These are phyloP conservation scores for Trapa bicornis DNA, from an alignment of 345 rosid genomes.

Conservation along the genomic window DNA sequence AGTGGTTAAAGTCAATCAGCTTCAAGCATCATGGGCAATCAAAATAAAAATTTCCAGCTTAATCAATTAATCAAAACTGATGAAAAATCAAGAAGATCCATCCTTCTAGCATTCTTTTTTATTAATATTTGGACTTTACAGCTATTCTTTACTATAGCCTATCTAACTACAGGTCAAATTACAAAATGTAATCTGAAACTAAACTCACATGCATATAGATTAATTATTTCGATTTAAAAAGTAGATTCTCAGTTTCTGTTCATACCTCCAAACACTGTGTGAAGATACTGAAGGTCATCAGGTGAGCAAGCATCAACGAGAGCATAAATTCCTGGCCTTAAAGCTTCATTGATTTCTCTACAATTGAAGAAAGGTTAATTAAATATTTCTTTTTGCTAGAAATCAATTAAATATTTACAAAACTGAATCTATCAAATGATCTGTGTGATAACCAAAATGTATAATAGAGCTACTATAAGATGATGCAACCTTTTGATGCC, in stretches of 20 bases:
- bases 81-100: too few species aligned
- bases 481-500: conserved; percentile 61
- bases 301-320: conserved; percentile 72
- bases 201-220: neutral
- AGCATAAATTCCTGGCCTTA: conserved; percentile 83
- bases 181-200: too few species aligned
- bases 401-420: neutral
- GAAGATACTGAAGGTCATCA: conserved; percentile 40
- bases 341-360: conserved; percentile 89
- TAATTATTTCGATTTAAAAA: neutral
- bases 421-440: neutral
- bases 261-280: conserved; percentile 81
- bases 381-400: neutral
- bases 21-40: too few species aligned
- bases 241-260: neutral
- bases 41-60: too few species aligned
- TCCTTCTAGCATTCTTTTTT: too few species aligned
- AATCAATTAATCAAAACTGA: too few species aligned
- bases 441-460: neutral
- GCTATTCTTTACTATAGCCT: too few species aligned
- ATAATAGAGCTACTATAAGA: conserved; percentile 1
- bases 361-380: conserved; percentile 8
- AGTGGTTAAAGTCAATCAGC: too few species aligned
- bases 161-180: too few species aligned
- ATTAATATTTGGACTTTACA: too few species aligned